Evolutionary conservation across 108 stramenopile species (phyloP), one percentile per base, ranked within the genome.

Genomic region (Cyclotella baltica): DNA sequence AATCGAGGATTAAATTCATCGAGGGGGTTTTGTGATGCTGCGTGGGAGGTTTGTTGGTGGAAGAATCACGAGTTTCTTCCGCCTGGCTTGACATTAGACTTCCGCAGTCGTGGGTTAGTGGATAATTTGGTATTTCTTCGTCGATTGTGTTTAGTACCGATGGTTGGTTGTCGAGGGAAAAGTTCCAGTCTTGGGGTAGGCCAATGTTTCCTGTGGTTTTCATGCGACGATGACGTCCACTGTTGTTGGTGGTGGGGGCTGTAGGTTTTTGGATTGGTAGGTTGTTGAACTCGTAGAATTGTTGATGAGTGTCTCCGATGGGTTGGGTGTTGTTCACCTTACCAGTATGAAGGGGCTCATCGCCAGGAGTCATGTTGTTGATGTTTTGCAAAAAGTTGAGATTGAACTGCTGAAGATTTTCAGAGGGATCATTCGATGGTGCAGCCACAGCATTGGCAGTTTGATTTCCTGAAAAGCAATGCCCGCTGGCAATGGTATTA

Each of bases 141-240:
- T 65, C 40, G 13, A 65, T 28, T 10, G 64, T 36, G 11, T 40
- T 40, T 0, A 65, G 43, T 13, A 34, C 19, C 13, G 33, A 10
- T 2, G 62, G 62, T n/a, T n/a, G n/a, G 5, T 29, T 29, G 9
- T 23, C 36, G 4, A 43, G 8, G 19, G 27, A 13, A 2, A 46
- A 46, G 27, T 40, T 46, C 38, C 37, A 65, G 3, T 65, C 40
- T 43, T 65, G 64, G 3, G 36, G 34, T 62, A 35, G 27, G 16
- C 3, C 23, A 35, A 62, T 33, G 19, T 35, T 27, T 5, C 64
- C 64, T 8, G 64, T 65, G 11, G 64, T 65, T 34, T 46, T 36
- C 64, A 65, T 43, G 38, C 64, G 38, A 25, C 64, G 64, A 65
- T 65, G 64, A 27, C 9, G 64, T 1, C 64, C 16, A 28, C 23